These are phyloP conservation scores for Vachellia pachyceras DNA, from an alignment of 306 rosid species.

Conservation along the genomic window DNA sequence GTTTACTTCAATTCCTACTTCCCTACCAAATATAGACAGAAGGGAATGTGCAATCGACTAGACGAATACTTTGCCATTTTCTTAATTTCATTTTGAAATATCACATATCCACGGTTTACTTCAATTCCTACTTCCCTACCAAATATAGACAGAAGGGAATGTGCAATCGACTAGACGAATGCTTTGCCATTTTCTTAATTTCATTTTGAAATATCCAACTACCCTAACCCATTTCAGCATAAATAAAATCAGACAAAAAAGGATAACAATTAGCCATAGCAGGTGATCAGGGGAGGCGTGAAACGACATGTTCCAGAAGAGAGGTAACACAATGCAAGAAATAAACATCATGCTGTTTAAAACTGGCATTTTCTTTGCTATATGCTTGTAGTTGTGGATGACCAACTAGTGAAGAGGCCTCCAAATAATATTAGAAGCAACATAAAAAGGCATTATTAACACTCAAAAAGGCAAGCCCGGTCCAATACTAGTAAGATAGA, in stretches of 20 bases:
- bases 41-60: neutral
- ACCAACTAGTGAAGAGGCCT: neutral
- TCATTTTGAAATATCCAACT: neutral
- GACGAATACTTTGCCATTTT: neutral
- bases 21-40: neutral
- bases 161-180: neutral
- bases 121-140: neutral
- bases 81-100: neutral
- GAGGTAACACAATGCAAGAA: constrained; percentile 39
- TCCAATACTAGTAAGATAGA: neutral
- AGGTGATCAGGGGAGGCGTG: neutral
- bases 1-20: neutral
- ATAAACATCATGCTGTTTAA: constrained; percentile 36
- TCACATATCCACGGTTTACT: neutral
- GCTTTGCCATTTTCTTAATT: neutral
- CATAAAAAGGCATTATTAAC: neutral
- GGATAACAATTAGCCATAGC: neutral
- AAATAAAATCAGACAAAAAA: neutral
- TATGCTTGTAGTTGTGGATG: constrained; percentile 26
- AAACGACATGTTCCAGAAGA: constrained; percentile 19
- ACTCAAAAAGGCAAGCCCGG: neutral
- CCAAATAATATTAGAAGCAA: constrained; percentile 22
- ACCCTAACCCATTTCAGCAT: neutral
- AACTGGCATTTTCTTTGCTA: constrained; percentile 25
- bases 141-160: neutral